Percentiles rank a stretch among this genome's conserved stretches.
These are phyloP conservation scores for Aspergillus brunneoviolaceus DNA, from an alignment of 2,329 filamentous ascomycete species.

Conservation along the genomic window DNA sequence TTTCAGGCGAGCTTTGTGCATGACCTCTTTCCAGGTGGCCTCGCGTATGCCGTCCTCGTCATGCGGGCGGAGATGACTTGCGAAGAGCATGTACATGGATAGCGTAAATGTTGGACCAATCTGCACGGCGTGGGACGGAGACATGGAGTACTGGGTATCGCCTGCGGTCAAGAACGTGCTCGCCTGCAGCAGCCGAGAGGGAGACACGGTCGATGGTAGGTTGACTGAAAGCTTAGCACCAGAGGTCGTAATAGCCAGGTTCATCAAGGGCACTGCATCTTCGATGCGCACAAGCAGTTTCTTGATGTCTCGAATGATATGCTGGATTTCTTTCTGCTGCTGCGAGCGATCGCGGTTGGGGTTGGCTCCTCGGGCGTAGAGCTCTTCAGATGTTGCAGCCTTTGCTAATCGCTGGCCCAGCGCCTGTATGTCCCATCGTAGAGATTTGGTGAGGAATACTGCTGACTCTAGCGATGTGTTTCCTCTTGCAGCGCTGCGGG, in stretches of 20 bases:
- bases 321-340: conserved; percentile 64
- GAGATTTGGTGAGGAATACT: conserved; percentile 74
- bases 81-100: conserved; percentile 93
- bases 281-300: conserved; percentile 76
- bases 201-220: conserved; percentile 79
- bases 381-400: conserved; percentile 62
- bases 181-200: conserved; percentile 85
- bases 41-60: conserved; percentile 60
- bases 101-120: conserved; percentile 84
- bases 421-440: conserved; percentile 78
- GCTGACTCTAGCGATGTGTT: conserved; percentile 83
- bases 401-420: conserved; percentile 73
- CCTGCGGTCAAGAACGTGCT: conserved; percentile 87
- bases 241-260: conserved; percentile 89
- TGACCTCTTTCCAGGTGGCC: conserved; percentile 91
- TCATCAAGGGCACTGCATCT: conserved; percentile 86
- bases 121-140: conserved; percentile 66
- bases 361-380: conserved; percentile 32
- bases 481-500: conserved; percentile 63
- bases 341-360: conserved; percentile 51
- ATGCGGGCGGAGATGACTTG: conserved; percentile 66
- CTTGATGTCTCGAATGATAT: conserved; percentile 74
- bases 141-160: conserved; percentile 75
- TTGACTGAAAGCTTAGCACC: conserved; percentile 81
- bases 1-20: conserved; percentile 86